These are phyloP conservation scores for Syzygium syzygioides DNA, from an alignment of 441 rosid genomes.

Conservation along the genomic window DNA sequence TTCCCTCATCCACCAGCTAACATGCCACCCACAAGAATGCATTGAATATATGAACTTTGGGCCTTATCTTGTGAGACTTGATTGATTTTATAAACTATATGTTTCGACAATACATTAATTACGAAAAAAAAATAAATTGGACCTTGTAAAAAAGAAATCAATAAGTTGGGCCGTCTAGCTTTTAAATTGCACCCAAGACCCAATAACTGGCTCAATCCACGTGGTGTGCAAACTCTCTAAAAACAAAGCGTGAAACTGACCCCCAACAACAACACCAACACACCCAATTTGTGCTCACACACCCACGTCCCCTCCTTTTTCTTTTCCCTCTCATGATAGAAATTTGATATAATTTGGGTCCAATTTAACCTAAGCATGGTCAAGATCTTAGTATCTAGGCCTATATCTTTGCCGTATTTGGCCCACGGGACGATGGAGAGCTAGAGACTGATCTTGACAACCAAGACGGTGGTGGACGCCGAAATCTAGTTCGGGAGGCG, in stretches of 20 bases:
- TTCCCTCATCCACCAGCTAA: neutral
- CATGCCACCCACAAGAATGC: neutral
- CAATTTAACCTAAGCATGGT: too few species aligned
- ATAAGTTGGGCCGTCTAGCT: neutral
- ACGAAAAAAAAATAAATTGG: neutral
- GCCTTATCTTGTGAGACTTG: neutral
- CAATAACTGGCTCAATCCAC: neutral
- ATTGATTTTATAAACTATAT: neutral
- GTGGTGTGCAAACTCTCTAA: neutral
- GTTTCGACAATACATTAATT: neutral
- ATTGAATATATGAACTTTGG: neutral
- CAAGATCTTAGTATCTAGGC: neutral
- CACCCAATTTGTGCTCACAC: neutral
- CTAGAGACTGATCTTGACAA: too few species aligned
- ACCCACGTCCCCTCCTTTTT: too few species aligned
- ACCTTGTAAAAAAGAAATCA: too few species aligned
- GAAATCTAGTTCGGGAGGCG: neutral
- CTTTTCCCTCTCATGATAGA: too few species aligned
- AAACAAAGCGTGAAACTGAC: neutral
- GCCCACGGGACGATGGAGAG: neutral
- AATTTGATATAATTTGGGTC: too few species aligned
- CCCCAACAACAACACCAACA: neutral
- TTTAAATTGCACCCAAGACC: too few species aligned
- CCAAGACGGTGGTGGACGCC: neutral
- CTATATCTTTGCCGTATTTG: neutral